phyloP scores from a whole-genome alignment of 75 land plant genomes.

The Cupressus sempervirens region DNA sequence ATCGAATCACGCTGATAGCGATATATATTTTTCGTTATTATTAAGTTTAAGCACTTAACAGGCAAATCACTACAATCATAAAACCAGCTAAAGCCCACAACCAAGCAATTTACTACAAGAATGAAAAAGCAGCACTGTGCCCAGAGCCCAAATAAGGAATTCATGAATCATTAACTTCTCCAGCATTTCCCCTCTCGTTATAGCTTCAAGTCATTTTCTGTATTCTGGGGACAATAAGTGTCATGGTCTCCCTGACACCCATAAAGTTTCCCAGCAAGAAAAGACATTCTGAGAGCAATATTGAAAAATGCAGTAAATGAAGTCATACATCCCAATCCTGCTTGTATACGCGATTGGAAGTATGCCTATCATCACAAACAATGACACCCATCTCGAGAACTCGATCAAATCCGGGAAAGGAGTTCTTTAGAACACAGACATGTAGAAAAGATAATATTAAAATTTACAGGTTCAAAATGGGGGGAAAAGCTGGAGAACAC shows the following conservation, averaged over 20 bases:
- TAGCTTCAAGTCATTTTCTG: not conserved
- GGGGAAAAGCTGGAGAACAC: not conserved
- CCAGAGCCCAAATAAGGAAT: not conserved
- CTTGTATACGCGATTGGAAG: not conserved
- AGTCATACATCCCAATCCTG: not conserved
- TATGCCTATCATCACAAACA: not conserved
- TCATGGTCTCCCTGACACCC: not conserved
- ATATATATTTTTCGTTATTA: not conserved
- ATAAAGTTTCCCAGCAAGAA: not conserved
- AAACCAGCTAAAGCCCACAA: constrained; percentile 6
- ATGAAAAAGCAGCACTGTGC: not conserved
- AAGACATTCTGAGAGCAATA: not conserved
- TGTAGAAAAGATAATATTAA: not conserved
- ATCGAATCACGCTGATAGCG: not conserved
- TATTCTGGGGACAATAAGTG: not conserved
- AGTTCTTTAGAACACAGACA: not conserved
- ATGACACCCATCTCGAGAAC: not conserved
- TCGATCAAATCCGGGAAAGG: not conserved
- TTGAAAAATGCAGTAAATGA: not conserved
- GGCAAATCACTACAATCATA: not conserved
- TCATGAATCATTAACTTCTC: not conserved
- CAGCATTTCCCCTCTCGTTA: not conserved
- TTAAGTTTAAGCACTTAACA: not conserved
- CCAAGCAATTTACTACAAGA: not conserved
- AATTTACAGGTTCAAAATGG: not conserved